Evolutionary conservation across 1,284 basidiomycete genomes (phyloP).

Genomic region (Pseudomicrostroma phylloplanum): DNA sequence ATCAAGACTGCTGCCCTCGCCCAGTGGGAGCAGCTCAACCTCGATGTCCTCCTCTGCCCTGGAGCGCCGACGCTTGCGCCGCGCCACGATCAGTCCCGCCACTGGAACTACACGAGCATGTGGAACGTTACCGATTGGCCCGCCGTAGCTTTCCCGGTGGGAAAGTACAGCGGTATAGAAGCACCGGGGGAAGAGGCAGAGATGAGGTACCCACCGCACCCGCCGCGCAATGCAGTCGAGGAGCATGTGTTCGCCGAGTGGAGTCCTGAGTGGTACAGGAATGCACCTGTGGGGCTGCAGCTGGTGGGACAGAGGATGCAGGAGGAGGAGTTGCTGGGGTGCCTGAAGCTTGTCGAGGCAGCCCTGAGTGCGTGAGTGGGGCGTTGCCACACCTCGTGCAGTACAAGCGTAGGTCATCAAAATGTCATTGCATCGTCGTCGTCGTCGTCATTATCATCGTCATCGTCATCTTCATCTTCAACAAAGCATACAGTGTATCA

Average conservation of each 20-base stretch:
- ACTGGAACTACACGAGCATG: neutral
- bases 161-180: neutral
- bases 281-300: neutral
- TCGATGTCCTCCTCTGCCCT: neutral
- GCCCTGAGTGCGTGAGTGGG: neutral
- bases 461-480: slow-evolving; percentile 39
- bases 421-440: slow-evolving; percentile 25
- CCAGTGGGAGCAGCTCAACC: neutral
- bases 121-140: neutral
- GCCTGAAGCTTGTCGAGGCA: neutral
- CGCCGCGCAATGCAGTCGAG: neutral
- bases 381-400: no score
- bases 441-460: slow-evolving; percentile 37
- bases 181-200: neutral
- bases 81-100: neutral
- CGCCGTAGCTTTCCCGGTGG: neutral
- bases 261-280: neutral
- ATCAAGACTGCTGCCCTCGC: neutral
- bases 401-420: no score
- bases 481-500: slow-evolving; percentile 8
- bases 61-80: neutral
- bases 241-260: neutral
- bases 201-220: neutral
- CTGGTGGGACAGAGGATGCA: neutral
- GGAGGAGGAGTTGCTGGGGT: neutral